Conservation (phyloP, 192 early-diverging fungal genomes). For the Diversispora eburnea region DNA sequence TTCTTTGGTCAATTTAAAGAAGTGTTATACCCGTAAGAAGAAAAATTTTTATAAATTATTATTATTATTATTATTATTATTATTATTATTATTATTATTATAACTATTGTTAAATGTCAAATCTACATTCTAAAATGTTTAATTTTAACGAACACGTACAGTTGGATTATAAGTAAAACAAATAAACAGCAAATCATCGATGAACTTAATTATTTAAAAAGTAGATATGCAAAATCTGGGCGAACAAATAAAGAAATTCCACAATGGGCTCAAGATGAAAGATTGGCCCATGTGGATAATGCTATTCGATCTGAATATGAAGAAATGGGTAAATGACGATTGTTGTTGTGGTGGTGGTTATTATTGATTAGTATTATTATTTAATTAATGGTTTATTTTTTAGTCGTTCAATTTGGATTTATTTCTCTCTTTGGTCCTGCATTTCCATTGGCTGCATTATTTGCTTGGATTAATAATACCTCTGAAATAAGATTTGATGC, state of each 20-base stretch:
- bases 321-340: slow-evolving; percentile 30
- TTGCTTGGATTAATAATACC: slow-evolving; percentile 59
- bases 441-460: slow-evolving; percentile 66
- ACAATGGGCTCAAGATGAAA: slow-evolving; percentile 49
- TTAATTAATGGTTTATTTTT: background rate
- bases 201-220: background rate
- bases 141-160: background rate
- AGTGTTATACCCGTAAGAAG: slow-evolving; percentile 43
- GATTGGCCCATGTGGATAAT: background rate
- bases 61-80: background rate
- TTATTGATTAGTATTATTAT: background rate
- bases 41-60: no score
- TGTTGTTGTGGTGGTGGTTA: no score
- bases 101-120: background rate
- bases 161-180: background rate
- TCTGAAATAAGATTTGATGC: slow-evolving; percentile 62
- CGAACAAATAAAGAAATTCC: slow-evolving; percentile 30
- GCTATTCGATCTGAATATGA: slow-evolving; percentile 36
- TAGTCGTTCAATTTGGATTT: slow-evolving; percentile 66
- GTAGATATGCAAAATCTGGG: background rate
- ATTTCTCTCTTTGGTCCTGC: slow-evolving; percentile 61
- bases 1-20: slow-evolving; percentile 46
- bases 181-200: background rate
- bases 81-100: background rate
- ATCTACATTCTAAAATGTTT: background rate